Evolutionary conservation across 2,329 filamentous ascomycete species (phyloP).

Genomic region (Ophiostoma ulmi): DNA sequence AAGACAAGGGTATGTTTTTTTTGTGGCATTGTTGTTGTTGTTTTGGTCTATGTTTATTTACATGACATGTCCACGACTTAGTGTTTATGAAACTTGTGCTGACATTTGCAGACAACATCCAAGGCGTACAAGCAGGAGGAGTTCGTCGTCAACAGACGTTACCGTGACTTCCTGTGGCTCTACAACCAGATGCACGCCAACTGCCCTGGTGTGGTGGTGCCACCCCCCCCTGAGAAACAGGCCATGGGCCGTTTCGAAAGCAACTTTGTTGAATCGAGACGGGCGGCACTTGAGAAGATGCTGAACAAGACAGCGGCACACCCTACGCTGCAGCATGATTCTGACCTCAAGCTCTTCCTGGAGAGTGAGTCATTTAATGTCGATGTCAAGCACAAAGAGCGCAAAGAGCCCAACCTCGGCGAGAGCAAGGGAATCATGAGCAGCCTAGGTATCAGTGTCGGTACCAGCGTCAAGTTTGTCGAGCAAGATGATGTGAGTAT

Average conservation of each 20-base stretch:
- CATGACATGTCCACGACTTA: neutral
- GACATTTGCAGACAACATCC: slow-evolving; percentile 68
- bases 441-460: slow-evolving; percentile 72
- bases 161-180: slow-evolving; percentile 95
- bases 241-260: slow-evolving; percentile 92
- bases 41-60: neutral
- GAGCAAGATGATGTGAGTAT: slow-evolving; percentile 86
- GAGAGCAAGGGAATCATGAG: slow-evolving; percentile 94
- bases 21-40: neutral
- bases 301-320: slow-evolving; percentile 91
- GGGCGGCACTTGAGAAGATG: slow-evolving; percentile 93
- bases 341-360: slow-evolving; percentile 89
- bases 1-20: slow-evolving; percentile 67
- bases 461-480: slow-evolving; percentile 84
- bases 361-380: slow-evolving; percentile 95
- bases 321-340: slow-evolving; percentile 84
- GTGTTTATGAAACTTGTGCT: neutral
- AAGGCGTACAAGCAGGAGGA: slow-evolving; percentile 91
- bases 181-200: slow-evolving; percentile 93
- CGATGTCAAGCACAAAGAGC: slow-evolving; percentile 96
- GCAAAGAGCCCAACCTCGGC: slow-evolving; percentile 74
- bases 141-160: slow-evolving; percentile 88
- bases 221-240: slow-evolving; percentile 95
- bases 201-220: slow-evolving; percentile 90
- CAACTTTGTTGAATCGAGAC: slow-evolving; percentile 90